phyloP scores from a whole-genome alignment of 257 asterid species.

The Solanum virginianum region DNA sequence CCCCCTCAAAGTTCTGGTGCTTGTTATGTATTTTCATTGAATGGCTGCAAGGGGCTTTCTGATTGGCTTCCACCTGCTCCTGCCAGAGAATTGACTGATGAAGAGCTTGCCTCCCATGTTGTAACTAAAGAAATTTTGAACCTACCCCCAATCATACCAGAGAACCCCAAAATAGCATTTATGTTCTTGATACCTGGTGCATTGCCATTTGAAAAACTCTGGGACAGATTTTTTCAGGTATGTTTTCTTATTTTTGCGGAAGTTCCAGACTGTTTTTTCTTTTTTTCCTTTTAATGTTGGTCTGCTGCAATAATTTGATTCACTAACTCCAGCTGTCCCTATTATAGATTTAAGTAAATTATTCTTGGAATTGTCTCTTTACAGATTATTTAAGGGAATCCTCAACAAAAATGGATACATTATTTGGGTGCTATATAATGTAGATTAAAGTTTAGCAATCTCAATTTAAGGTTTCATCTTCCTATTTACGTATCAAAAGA shows the following conservation, averaged over 20 bases:
- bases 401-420: neutral
- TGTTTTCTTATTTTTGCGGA: neutral
- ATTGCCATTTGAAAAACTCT: slow-evolving; percentile 90
- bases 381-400: neutral
- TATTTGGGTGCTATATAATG: neutral
- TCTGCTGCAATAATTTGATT: neutral
- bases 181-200: slow-evolving; percentile 91
- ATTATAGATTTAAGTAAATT: neutral
- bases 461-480: neutral
- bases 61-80: slow-evolving; percentile 84
- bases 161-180: slow-evolving; percentile 80
- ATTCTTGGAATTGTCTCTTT: neutral
- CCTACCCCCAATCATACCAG: slow-evolving; percentile 33
- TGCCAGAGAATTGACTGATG: slow-evolving; percentile 72
- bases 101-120: slow-evolving; percentile 76
- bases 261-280: neutral
- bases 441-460: neutral
- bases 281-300: neutral
- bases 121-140: slow-evolving; percentile 75
- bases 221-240: slow-evolving; percentile 98
- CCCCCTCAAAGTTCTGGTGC: slow-evolving; percentile 82
- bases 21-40: slow-evolving; percentile 72
- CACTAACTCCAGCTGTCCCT: neutral
- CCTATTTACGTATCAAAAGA: neutral
- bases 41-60: slow-evolving; percentile 60